Percentiles rank a stretch among this genome's conserved stretches.
phyloP scores from a whole-genome alignment of 2,329 filamentous ascomycete species.

The Stachybotrys echinatus region DNA sequence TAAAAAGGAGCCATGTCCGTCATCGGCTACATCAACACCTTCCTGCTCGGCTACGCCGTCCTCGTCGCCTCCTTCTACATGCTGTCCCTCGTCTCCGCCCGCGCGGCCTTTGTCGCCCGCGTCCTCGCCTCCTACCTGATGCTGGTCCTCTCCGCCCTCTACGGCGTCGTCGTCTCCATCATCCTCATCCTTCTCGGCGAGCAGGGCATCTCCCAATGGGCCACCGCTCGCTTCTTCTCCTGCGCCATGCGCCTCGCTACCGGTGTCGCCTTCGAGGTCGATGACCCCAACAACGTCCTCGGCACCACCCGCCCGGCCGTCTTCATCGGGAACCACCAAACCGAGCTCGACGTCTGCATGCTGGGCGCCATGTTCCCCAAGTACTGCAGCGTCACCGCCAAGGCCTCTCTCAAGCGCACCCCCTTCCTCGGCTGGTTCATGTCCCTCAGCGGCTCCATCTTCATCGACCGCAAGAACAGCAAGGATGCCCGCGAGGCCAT shows the following conservation, averaged over 20 bases:
- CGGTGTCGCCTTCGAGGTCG: conserved; percentile 72
- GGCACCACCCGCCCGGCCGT: conserved; percentile 71
- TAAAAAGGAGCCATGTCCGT: no score
- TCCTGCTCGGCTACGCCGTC: conserved; percentile 45
- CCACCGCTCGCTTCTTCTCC: conserved; percentile 73
- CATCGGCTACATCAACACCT: conserved; percentile 35
- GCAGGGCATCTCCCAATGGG: conserved; percentile 79
- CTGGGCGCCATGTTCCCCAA: conserved; percentile 83
- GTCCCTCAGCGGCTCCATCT: conserved; percentile 80
- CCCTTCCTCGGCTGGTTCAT: conserved; percentile 96
- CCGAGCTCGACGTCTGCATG: conserved; percentile 90
- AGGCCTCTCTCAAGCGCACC: conserved; percentile 71
- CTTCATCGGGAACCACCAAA: conserved; percentile 93
- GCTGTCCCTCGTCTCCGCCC: conserved; percentile 52
- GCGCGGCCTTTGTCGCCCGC: conserved; percentile 65
- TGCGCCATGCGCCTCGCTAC: conserved; percentile 69
- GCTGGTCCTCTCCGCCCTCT: conserved; percentile 56
- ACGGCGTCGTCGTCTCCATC: conserved; percentile 72
- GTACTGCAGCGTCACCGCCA: conserved; percentile 90
- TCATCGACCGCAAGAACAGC: conserved; percentile 87
- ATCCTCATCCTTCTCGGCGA: conserved; percentile 66
- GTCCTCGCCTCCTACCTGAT: conserved; percentile 60
- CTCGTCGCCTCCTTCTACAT: conserved; percentile 55
- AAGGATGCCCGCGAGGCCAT: conserved; percentile 81
- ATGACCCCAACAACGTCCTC: conserved; percentile 60